Evolutionary conservation across 257 asterid species (phyloP).

Genomic region (Anisodus tanguticus): DNA sequence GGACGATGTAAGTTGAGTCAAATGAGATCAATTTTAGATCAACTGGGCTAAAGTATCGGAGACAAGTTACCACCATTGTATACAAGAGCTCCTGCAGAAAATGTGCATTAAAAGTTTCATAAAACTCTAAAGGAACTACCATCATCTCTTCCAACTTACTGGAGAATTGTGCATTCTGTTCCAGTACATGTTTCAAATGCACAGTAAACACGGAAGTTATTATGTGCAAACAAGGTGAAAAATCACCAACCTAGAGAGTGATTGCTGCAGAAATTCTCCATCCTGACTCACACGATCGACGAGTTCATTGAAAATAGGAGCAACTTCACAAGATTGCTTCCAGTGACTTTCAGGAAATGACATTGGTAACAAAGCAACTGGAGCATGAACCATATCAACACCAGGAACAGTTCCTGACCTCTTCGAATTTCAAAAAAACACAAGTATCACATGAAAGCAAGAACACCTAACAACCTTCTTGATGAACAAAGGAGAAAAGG

Average conservation of each 20-base stretch:
- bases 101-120: neutral
- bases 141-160: slow-evolving; percentile 6
- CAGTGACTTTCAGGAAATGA: slow-evolving; percentile 75
- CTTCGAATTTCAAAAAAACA: slow-evolving; percentile 48
- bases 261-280: slow-evolving; percentile 78
- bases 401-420: slow-evolving; percentile 85
- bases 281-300: slow-evolving; percentile 91
- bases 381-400: slow-evolving; percentile 87
- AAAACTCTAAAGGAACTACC: neutral
- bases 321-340: slow-evolving; percentile 91
- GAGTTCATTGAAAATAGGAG: slow-evolving; percentile 93
- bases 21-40: neutral
- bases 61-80: neutral
- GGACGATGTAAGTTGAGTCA: neutral
- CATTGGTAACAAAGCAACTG: slow-evolving; percentile 76
- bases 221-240: slow-evolving; percentile 1
- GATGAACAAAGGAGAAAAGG: neutral
- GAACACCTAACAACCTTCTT: neutral
- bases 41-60: neutral
- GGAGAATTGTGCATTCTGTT: neutral
- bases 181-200: neutral
- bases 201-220: slow-evolving; percentile 8
- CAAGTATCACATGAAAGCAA: neutral
- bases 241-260: slow-evolving; percentile 74
- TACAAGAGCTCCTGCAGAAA: neutral